Evolutionary conservation across 345 rosid genomes (phyloP).

Genomic region (Pugionium dolabratum): DNA sequence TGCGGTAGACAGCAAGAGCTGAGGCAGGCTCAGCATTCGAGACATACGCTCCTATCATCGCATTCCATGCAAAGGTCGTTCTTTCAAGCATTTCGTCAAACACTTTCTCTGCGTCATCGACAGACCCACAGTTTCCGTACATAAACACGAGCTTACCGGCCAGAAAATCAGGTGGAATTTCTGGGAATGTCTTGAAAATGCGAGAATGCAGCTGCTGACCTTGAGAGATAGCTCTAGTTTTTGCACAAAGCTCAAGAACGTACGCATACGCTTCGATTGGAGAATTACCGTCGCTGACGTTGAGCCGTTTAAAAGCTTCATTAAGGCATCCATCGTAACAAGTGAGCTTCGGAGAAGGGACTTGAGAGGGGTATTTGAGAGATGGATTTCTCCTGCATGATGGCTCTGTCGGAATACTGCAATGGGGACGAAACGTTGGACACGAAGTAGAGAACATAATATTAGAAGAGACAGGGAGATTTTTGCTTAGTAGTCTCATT

Average conservation of each 20-base stretch:
- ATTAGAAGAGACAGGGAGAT: neutral
- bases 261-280: constrained; percentile 47
- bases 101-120: constrained; percentile 55
- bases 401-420: constrained; percentile 26
- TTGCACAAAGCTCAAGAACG: constrained; percentile 55
- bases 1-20: constrained; percentile 53
- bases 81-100: constrained; percentile 67
- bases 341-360: constrained; percentile 32
- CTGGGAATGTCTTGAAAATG: constrained; percentile 43
- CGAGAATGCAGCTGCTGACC: constrained; percentile 65
- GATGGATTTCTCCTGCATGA: constrained; percentile 25
- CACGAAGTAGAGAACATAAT: constrained; percentile 25
- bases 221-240: constrained; percentile 41
- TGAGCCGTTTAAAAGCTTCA: constrained; percentile 46
- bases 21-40: constrained; percentile 52
- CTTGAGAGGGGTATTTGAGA: constrained; percentile 25
- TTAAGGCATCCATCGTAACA: constrained; percentile 40
- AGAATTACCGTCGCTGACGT: neutral
- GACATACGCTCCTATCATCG: constrained; percentile 65
- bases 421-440: constrained; percentile 1
- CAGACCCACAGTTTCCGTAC: constrained; percentile 67
- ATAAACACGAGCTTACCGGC: constrained; percentile 67
- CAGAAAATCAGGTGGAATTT: constrained; percentile 43
- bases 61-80: constrained; percentile 74
- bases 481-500: neutral